Conservation (phyloP, 495 filamentous ascomycete genomes). For the Penicillium tannophilum region DNA sequence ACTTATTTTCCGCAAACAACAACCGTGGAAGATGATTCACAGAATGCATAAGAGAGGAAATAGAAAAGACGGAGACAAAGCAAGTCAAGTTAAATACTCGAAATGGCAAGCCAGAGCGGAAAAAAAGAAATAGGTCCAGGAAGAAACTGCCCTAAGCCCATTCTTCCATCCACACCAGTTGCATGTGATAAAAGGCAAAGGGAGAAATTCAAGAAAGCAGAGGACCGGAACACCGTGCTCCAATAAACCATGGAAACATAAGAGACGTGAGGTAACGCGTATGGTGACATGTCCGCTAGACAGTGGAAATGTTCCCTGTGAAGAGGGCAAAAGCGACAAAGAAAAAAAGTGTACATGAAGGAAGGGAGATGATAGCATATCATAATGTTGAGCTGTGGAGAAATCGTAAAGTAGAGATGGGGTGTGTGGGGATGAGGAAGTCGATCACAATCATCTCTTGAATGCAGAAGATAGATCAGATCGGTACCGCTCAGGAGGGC, state of each 20-base stretch:
- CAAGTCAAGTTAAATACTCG: slow-evolving; percentile 6
- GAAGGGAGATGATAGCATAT: slow-evolving; percentile 19
- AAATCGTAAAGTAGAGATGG: slow-evolving; percentile 9
- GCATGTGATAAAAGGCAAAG: not conserved
- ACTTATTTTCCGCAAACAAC: not conserved
- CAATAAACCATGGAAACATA: slow-evolving; percentile 27
- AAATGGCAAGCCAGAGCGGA: not conserved
- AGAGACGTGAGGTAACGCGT: slow-evolving; percentile 30
- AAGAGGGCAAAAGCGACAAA: slow-evolving; percentile 9
- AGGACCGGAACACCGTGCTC: slow-evolving; percentile 31
- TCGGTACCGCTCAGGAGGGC: slow-evolving; percentile 75
- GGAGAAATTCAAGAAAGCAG: slow-evolving; percentile 1
- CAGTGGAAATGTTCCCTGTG: slow-evolving; percentile 3
- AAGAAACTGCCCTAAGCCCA: not conserved
- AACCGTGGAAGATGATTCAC: not conserved
- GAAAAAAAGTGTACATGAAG: slow-evolving; percentile 26
- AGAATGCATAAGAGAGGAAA: not conserved
- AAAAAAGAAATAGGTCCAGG: not conserved
- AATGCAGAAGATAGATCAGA: slow-evolving; percentile 13
- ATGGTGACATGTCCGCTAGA: slow-evolving; percentile 26
- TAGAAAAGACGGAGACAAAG: not conserved
- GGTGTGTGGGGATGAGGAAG: not conserved
- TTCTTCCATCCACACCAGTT: slow-evolving; percentile 5
- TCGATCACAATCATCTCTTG: not conserved
- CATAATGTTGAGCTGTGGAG: slow-evolving; percentile 13